A percentile compares a stretch with the other conserved stretches of the same genome.
Evolutionary conservation across 495 filamentous ascomycete species (phyloP).

Genomic region (Neurospora sp.): DNA sequence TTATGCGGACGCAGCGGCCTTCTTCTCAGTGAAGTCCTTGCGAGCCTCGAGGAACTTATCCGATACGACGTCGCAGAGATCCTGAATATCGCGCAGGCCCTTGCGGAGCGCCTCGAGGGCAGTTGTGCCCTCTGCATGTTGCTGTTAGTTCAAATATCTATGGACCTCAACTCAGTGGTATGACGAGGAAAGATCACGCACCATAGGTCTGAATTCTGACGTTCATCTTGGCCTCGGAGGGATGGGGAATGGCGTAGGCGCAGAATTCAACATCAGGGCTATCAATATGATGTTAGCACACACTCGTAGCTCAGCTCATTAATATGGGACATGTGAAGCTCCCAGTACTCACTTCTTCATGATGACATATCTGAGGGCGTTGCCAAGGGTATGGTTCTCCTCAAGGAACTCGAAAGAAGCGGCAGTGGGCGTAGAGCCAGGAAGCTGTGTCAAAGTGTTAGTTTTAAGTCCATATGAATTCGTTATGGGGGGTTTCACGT

Average conservation of each 20-base stretch:
- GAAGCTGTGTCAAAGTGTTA: conserved; percentile 40
- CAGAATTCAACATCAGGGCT: conserved; percentile 96
- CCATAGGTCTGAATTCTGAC: conserved; percentile 93
- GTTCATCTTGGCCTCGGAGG: conserved; percentile 93
- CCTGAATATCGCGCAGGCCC: conserved; percentile 76
- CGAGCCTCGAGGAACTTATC: conserved; percentile 68
- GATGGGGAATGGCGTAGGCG: conserved; percentile 95
- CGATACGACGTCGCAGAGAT: conserved; percentile 81
- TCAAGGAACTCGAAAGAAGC: conserved; percentile 75
- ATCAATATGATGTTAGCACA: conserved; percentile 3
- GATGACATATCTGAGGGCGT: conserved; percentile 86
- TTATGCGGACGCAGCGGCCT: background rate
- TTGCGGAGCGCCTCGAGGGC: conserved; percentile 81
- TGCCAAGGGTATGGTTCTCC: conserved; percentile 92
- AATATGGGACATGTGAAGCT: background rate
- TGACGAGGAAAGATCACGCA: conserved; percentile 30
- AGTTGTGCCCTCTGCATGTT: conserved; percentile 55
- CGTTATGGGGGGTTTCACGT: conserved; percentile 5
- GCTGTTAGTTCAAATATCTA: background rate
- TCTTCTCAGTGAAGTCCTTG: conserved; percentile 46
- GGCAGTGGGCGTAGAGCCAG: conserved; percentile 59
- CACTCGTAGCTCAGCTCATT: background rate
- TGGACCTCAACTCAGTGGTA: background rate
- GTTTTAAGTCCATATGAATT: background rate
- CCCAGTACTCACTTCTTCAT: conserved; percentile 76